Base-by-base conservation (phyloP, 2,329 filamentous ascomycete genomes). In the Xylaria hypoxylon region DNA sequence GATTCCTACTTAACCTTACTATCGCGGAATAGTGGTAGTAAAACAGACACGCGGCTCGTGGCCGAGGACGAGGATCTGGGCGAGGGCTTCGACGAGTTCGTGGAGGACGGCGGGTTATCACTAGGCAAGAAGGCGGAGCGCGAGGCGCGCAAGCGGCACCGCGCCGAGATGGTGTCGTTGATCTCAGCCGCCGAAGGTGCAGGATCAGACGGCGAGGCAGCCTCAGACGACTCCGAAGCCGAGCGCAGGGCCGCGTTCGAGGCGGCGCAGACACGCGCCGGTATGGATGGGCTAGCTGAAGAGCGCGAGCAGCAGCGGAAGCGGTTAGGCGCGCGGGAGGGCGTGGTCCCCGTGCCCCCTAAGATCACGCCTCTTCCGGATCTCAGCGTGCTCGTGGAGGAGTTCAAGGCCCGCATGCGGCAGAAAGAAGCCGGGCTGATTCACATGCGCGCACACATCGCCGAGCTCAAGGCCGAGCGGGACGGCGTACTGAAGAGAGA, bases 61-160 rank as follows among this genome's bases (percentile, higher is more conserved):
- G 87, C 86, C 47, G 94, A 97, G 38, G 95, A 98, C 73, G 95
- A 98, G 76, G 93, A 98, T 74, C 86, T 97, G 0, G 92, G 92
- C 42, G 96, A 98, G 80, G 94, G 94, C 0, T 98, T 97, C 72
- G 95, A 98, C 67, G 91, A 95, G 61, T 97, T 92, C 73, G 92
- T 96, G 8, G 92, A 96, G 45, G 93, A 97, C 75, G 93, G 92
- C 8, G 88, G 88, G 7, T 87, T 97, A 10, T 87, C 92, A 1
- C 83, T 97, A 0, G 93, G 94, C 38, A 89, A 86, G 68, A 92
- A 91, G 67, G 93, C 93, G 0, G 92, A 96, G 79, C 88, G 87
- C 22, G 92, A 93, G 71, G 90, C 87, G 0, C 83, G 86, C 55
- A 85, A 84, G 59, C 86, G 85, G 50, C 87, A 92, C 33, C 88